These are phyloP conservation scores for Sutorius eximius DNA, from an alignment of 1,284 basidiomycete genomes.

Conservation along the genomic window DNA sequence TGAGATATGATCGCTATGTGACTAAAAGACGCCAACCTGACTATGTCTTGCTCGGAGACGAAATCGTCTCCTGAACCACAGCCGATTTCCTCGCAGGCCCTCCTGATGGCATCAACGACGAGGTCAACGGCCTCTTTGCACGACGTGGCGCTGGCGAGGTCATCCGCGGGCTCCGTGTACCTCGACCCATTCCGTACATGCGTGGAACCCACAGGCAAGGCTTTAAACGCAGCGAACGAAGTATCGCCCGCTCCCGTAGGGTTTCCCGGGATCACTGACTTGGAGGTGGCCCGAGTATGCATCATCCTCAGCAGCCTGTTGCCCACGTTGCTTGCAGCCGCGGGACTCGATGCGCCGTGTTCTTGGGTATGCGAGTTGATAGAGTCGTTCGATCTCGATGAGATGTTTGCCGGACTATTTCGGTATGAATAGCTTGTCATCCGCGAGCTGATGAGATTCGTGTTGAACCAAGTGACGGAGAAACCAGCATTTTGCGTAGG, in stretches of 20 bases:
- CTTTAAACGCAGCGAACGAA: constrained; percentile 74
- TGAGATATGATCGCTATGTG: background rate
- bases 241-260: constrained; percentile 32
- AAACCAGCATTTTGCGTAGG: constrained; percentile 86
- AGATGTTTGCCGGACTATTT: constrained; percentile 52
- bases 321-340: constrained; percentile 25
- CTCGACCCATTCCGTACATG: constrained; percentile 53
- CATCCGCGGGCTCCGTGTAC: constrained; percentile 61
- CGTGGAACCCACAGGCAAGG: constrained; percentile 66
- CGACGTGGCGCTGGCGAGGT: constrained; percentile 57
- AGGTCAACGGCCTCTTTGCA: constrained; percentile 77
- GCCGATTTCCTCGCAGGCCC: constrained; percentile 68
- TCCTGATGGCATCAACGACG: constrained; percentile 68
- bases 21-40: constrained; percentile 55
- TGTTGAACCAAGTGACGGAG: constrained; percentile 69
- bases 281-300: constrained; percentile 24
- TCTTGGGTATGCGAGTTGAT: constrained; percentile 18
- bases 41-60: constrained; percentile 70
- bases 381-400: constrained; percentile 18
- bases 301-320: constrained; percentile 9
- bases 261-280: constrained; percentile 30
- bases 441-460: constrained; percentile 64
- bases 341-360: constrained; percentile 3
- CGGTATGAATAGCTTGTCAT: constrained; percentile 82
- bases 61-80: constrained; percentile 45